Percentiles rank a stretch among this genome's conserved stretches.
These are phyloP conservation scores for Ophiocordyceps robertsii DNA, from an alignment of 2,329 filamentous ascomycete species.

Conservation along the genomic window DNA sequence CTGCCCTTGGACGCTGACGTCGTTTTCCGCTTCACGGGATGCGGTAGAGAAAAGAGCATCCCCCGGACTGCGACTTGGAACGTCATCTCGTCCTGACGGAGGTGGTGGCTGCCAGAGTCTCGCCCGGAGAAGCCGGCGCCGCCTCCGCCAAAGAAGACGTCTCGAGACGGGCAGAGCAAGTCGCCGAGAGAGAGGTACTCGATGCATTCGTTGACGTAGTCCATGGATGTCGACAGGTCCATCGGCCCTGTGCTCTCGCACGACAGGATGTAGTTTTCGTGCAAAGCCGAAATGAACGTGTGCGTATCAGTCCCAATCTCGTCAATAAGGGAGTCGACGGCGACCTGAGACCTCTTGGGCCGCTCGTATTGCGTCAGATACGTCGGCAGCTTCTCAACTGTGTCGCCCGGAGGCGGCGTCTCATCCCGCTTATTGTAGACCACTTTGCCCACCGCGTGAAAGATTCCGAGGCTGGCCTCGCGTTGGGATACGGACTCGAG, in stretches of 20 bases:
- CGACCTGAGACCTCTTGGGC: conserved; percentile 50
- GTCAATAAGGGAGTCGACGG: conserved; percentile 67
- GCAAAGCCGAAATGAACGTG: conserved; percentile 79
- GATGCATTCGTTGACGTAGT: conserved; percentile 74
- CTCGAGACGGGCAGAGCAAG: conserved; percentile 62
- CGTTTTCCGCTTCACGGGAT: conserved; percentile 64
- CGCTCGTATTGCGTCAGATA: conserved; percentile 44
- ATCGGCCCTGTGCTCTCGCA: conserved; percentile 46
- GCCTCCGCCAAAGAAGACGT: conserved; percentile 51
- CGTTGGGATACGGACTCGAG: conserved; percentile 72
- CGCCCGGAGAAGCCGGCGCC: conserved; percentile 27
- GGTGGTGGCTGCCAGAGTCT: conserved; percentile 53
- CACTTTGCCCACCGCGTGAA: conserved; percentile 91
- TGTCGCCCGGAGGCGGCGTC: conserved; percentile 22
- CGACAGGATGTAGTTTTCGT: conserved; percentile 87
- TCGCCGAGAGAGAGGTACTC: conserved; percentile 81
- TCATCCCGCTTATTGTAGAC: conserved; percentile 88
- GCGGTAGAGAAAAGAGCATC: conserved; percentile 70
- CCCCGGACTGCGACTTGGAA: conserved; percentile 87
- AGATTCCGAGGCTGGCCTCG: conserved; percentile 83
- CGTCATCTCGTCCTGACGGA: conserved; percentile 87
- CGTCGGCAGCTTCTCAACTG: conserved; percentile 42
- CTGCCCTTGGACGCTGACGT: conserved; percentile 26
- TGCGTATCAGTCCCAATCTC: conserved; percentile 86
- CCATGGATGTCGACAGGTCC: conserved; percentile 49